phyloP scores from a whole-genome alignment of 805 yeast species.

The Teunomyces cretensis region DNA sequence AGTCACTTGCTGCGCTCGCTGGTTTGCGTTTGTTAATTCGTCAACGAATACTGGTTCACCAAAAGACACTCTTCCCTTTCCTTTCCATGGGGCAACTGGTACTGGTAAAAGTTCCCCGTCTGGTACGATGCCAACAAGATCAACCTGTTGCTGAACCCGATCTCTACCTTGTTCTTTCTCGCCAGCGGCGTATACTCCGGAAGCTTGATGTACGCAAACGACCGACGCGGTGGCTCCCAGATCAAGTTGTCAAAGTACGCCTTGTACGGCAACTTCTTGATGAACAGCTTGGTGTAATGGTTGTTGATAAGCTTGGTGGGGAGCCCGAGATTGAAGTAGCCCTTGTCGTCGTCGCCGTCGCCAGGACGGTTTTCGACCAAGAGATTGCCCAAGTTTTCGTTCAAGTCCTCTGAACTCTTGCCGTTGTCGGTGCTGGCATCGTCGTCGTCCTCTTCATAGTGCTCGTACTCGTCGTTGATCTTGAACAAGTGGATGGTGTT shows the following conservation, averaged over 20 bases:
- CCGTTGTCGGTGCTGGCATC: constrained; percentile 13
- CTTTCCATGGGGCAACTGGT: constrained; percentile 31
- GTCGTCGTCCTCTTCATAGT: constrained; percentile 14
- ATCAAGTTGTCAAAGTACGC: constrained; percentile 40
- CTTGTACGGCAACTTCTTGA: constrained; percentile 41
- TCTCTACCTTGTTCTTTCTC: constrained; percentile 27
- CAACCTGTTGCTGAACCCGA: constrained; percentile 36
- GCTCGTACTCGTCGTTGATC: constrained; percentile 13
- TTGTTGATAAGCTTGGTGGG: constrained; percentile 29
- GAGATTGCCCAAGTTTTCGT: constrained; percentile 42
- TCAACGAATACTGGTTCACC: constrained; percentile 24
- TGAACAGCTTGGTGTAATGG: constrained; percentile 35
- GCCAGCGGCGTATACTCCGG: constrained; percentile 25
- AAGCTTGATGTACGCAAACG: constrained; percentile 41
- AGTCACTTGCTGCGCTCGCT: too few relatives aligned
- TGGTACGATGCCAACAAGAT: constrained; percentile 39
- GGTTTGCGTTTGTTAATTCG: too few relatives aligned
- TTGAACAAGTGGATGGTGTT: constrained; percentile 43
- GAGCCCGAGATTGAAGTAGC: too few relatives aligned
- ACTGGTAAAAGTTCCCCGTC: constrained; percentile 39
- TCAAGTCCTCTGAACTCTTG: constrained; percentile 38
- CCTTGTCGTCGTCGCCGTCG: too few relatives aligned
- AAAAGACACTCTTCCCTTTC: constrained; percentile 32
- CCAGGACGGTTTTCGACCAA: constrained; percentile 33
- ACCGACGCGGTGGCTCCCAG: constrained; percentile 43